phyloP scores from a whole-genome alignment of 305 asterid genomes.

The Withania somnifera region DNA sequence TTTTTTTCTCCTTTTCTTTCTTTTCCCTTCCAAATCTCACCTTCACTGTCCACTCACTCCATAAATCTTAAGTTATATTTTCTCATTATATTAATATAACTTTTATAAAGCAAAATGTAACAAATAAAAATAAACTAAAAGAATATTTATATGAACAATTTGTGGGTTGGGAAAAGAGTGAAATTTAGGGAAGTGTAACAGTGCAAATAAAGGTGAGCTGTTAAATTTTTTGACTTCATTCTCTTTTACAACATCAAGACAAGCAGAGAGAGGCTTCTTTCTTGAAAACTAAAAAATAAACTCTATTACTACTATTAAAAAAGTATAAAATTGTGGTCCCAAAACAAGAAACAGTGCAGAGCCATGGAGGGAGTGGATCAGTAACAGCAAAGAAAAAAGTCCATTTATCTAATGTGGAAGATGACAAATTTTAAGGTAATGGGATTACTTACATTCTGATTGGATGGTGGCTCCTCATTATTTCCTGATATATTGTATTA shows the following conservation, averaged over 20 bases:
- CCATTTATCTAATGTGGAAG: background rate
- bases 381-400: background rate
- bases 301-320: background rate
- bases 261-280: background rate
- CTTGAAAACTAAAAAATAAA: background rate
- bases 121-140: too few relatives aligned
- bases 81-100: too few relatives aligned
- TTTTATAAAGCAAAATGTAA: too few relatives aligned
- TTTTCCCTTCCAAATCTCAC: background rate
- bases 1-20: background rate
- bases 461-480: too few relatives aligned
- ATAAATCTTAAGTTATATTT: too few relatives aligned
- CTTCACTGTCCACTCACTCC: too few relatives aligned
- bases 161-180: too few relatives aligned
- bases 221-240: background rate
- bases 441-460: background rate
- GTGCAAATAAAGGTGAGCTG: background rate
- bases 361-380: background rate
- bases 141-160: background rate
- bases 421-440: background rate
- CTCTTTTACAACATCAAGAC: constrained; percentile 3
- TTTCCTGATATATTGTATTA: too few relatives aligned
- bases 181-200: constrained; percentile 1
- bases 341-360: background rate
- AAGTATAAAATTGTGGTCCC: background rate